phyloP scores from a whole-genome alignment of 257 asterid genomes.

The Primulina huaijiensis region DNA sequence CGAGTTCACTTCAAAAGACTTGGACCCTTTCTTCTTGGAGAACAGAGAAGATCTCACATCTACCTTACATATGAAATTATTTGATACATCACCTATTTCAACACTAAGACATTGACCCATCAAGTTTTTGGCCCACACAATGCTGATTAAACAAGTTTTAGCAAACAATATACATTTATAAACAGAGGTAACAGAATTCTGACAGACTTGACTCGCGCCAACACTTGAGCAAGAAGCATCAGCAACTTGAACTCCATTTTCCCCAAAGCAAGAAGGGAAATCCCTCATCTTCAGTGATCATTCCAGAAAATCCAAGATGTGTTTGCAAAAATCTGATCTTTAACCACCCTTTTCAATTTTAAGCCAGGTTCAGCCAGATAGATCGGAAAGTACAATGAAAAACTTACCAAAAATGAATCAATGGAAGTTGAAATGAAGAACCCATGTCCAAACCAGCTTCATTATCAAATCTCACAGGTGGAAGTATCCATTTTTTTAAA shows the following conservation, averaged over 20 bases:
- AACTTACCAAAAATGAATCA: neutral
- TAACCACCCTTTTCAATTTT: neutral
- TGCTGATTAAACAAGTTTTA: constrained; percentile 38
- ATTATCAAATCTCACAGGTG: neutral
- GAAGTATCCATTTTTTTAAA: neutral
- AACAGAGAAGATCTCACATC: constrained; percentile 42
- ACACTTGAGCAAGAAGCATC: constrained; percentile 31
- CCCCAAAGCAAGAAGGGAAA: constrained; percentile 51
- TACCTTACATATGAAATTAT: constrained; percentile 36
- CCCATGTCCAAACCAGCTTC: neutral
- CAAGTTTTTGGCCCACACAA: constrained; percentile 41
- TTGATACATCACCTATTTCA: constrained; percentile 33
- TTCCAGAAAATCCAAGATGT: neutral
- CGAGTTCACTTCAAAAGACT: constrained; percentile 31
- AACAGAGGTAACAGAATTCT: constrained; percentile 35
- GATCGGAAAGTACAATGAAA: neutral
- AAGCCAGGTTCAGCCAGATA: neutral
- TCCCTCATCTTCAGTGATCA: constrained; percentile 38
- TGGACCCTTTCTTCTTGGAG: constrained; percentile 48
- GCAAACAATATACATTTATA: constrained; percentile 35
- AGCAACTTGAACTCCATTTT: constrained; percentile 48
- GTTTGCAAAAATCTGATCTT: neutral
- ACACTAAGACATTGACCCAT: constrained; percentile 45
- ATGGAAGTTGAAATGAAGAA: neutral
- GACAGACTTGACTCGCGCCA: constrained; percentile 15